phyloP scores from a whole-genome alignment of 768 basidiomycete species.

The Rhodotorula diobovata region DNA sequence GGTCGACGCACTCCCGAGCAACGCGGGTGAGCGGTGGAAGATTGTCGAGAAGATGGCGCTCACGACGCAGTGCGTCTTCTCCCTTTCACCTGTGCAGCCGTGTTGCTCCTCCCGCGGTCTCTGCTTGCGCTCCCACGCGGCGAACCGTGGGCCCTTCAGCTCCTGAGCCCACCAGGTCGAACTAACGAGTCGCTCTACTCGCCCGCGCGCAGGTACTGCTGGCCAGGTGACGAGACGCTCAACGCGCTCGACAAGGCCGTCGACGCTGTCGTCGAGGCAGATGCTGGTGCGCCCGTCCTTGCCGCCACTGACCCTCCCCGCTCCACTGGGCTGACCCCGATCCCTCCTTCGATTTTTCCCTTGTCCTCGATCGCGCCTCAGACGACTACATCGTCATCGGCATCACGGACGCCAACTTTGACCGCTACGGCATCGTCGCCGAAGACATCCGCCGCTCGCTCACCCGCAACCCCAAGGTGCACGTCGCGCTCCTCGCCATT shows the following conservation, averaged over 20 bases:
- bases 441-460: constrained; percentile 7
- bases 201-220: constrained; percentile 3
- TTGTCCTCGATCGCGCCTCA: neutral
- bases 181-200: too few relatives aligned
- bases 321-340: neutral
- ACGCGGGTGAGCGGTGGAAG: constrained; percentile 24
- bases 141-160: too few relatives aligned
- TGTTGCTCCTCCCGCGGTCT: too few relatives aligned
- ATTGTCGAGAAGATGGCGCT: constrained; percentile 23
- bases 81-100: too few relatives aligned
- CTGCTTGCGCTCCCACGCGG: too few relatives aligned
- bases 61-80: constrained; percentile 12
- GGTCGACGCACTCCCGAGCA: neutral
- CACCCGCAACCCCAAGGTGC: constrained; percentile 20
- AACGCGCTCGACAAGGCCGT: constrained; percentile 12
- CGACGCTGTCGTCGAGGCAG: neutral
- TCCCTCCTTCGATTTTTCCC: neutral
- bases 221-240: constrained; percentile 22
- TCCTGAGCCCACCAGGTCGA: too few relatives aligned
- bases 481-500: constrained; percentile 18
- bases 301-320: too few relatives aligned
- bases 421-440: constrained; percentile 13
- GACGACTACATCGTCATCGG: constrained; percentile 34
- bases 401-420: constrained; percentile 21
- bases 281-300: neutral